These are phyloP conservation scores for Curvularia lunata DNA, from an alignment of 2,329 filamentous ascomycete genomes.

Conservation along the genomic window DNA sequence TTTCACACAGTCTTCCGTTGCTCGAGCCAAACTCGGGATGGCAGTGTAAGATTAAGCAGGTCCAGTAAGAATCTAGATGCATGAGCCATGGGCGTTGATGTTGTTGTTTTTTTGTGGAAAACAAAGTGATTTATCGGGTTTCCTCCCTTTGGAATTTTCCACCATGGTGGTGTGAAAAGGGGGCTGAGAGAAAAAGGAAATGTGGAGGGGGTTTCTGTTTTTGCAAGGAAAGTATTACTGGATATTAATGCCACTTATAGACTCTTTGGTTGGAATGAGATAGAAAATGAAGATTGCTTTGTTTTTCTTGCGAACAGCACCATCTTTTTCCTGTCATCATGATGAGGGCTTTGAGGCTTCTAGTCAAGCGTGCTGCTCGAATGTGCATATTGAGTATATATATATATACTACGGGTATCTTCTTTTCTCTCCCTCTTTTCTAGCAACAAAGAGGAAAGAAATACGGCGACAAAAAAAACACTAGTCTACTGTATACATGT, in stretches of 20 bases:
- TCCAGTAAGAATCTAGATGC: slow-evolving; percentile 48
- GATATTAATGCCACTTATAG: neutral
- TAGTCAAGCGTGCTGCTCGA: neutral
- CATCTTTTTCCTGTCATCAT: too few species aligned
- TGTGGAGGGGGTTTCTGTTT: too few species aligned
- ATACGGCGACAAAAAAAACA: neutral
- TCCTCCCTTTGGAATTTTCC: too few species aligned
- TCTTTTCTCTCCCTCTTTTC: neutral
- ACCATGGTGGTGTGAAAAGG: too few species aligned
- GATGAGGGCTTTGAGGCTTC: too few species aligned
- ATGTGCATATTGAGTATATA: too few species aligned
- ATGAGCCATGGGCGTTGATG: neutral
- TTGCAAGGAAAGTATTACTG: too few species aligned
- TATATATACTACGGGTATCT: too few species aligned
- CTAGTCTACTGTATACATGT: neutral
- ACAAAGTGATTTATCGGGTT: too few species aligned
- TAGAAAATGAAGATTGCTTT: neutral
- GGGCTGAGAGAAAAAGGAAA: too few species aligned
- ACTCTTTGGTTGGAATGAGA: neutral
- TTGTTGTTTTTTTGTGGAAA: too few species aligned
- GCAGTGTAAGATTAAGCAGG: slow-evolving; percentile 83
- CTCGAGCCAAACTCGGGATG: slow-evolving; percentile 83
- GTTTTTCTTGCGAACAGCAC: too few species aligned
- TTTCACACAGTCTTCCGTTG: slow-evolving; percentile 72
- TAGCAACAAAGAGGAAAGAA: neutral